phyloP scores from a whole-genome alignment of 805 yeast species.

The Yamadazyma akitaensis region DNA sequence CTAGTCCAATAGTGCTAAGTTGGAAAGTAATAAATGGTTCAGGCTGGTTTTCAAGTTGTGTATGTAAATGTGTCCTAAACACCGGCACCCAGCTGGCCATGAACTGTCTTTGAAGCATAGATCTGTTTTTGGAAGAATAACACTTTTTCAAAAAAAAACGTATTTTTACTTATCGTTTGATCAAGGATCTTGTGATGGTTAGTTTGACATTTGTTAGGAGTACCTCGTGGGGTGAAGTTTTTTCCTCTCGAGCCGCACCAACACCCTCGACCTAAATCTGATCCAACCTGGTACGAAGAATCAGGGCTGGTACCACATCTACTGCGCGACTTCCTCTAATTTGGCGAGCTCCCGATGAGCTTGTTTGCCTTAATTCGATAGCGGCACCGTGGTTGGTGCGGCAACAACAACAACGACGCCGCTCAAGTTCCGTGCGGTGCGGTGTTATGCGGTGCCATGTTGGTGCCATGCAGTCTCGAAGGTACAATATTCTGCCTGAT shows the following conservation, averaged over 20 bases:
- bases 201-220: constrained; percentile 1
- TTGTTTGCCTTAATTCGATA: too few relatives aligned
- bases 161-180: background rate
- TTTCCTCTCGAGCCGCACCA: constrained; percentile 6
- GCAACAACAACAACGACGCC: too few relatives aligned
- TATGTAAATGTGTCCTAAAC: constrained; percentile 31
- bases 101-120: constrained; percentile 28
- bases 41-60: constrained; percentile 19
- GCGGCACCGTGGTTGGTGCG: too few relatives aligned
- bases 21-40: constrained; percentile 59
- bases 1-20: constrained; percentile 60
- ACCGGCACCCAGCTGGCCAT: constrained; percentile 77
- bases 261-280: background rate
- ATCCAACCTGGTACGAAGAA: background rate
- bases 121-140: background rate
- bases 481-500: too few relatives aligned
- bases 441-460: too few relatives aligned
- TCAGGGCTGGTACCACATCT: background rate
- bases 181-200: constrained; percentile 9
- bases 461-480: too few relatives aligned
- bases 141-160: background rate
- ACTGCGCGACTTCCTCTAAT: background rate
- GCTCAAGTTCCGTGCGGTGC: too few relatives aligned
- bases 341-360: background rate
- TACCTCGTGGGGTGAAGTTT: constrained; percentile 15